Conservation (phyloP, 768 basidiomycete species). For the Kwoniella bestiolae region DNA sequence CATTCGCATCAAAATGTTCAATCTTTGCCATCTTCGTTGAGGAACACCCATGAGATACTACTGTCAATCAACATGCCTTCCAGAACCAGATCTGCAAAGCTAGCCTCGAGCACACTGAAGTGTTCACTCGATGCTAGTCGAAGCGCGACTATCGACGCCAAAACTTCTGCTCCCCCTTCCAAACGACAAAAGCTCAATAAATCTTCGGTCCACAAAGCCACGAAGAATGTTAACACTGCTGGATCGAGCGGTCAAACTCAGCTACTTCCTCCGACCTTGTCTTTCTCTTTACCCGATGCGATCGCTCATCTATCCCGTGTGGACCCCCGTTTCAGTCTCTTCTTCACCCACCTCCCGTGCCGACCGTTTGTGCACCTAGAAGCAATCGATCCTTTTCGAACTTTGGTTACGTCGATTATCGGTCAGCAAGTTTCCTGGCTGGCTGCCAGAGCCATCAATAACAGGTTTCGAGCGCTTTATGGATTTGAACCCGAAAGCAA, state of each 20-base stretch:
- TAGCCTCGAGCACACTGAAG: not conserved
- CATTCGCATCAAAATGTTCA: no score
- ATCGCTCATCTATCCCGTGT: conserved; percentile 69
- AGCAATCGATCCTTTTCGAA: conserved; percentile 81
- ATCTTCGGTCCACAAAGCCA: no score
- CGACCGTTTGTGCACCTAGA: conserved; percentile 77
- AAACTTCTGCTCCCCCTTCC: not conserved
- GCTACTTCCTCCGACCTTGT: conserved; percentile 71
- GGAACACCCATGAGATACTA: no score
- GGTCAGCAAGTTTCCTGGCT: conserved; percentile 70
- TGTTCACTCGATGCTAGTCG: not conserved
- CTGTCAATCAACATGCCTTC: not conserved
- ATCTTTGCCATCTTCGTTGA: no score
- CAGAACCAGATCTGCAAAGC: not conserved
- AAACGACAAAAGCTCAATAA: not conserved
- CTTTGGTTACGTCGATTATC: conserved; percentile 74
- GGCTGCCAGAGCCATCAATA: conserved; percentile 80
- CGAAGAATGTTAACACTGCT: not conserved
- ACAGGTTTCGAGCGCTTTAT: conserved; percentile 76
- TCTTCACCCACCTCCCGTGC: conserved; percentile 71
- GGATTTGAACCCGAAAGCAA: conserved; percentile 60
- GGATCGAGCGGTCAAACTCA: not conserved
- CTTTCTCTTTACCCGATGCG: conserved; percentile 77
- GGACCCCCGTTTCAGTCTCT: conserved; percentile 71
- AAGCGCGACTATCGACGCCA: not conserved